Evolutionary conservation across 163 green algal species (phyloP).

Genomic region (Scenedesmus sp.): DNA sequence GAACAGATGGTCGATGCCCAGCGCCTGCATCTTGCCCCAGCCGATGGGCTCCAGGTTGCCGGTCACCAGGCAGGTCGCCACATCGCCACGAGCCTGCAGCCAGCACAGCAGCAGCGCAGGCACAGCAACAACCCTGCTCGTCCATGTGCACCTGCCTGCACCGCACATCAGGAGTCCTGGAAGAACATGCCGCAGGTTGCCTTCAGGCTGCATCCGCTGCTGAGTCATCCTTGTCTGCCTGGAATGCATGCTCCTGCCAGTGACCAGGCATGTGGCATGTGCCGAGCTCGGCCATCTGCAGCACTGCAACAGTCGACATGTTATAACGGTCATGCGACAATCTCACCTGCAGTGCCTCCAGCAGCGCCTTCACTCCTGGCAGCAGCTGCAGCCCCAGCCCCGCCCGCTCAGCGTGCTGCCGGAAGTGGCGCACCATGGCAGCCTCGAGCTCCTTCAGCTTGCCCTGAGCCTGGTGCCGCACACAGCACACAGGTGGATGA

Average conservation of each 20-base stretch:
- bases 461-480: conserved; percentile 65
- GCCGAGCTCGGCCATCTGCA: conserved; percentile 1
- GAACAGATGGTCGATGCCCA: conserved; percentile 90
- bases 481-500: not conserved
- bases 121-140: no score
- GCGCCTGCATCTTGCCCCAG: conserved; percentile 92
- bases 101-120: not conserved
- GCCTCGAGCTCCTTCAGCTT: conserved; percentile 76
- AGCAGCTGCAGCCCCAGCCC: conserved; percentile 85
- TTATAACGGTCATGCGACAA: not conserved
- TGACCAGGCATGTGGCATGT: conserved; percentile 82
- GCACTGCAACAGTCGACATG: no score
- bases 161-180: no score
- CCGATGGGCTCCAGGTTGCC: conserved; percentile 95
- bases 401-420: conserved; percentile 62
- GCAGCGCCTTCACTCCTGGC: conserved; percentile 82
- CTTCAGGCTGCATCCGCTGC: no score
- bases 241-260: no score
- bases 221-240: no score
- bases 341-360: conserved; percentile 73
- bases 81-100: conserved; percentile 57
- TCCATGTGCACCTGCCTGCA: no score
- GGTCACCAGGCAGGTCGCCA: conserved; percentile 86
- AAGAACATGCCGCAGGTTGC: no score
- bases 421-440: conserved; percentile 81